Conservation (phyloP, 2,329 filamentous ascomycete genomes). For the Berkeleyomyces rouxiae region DNA sequence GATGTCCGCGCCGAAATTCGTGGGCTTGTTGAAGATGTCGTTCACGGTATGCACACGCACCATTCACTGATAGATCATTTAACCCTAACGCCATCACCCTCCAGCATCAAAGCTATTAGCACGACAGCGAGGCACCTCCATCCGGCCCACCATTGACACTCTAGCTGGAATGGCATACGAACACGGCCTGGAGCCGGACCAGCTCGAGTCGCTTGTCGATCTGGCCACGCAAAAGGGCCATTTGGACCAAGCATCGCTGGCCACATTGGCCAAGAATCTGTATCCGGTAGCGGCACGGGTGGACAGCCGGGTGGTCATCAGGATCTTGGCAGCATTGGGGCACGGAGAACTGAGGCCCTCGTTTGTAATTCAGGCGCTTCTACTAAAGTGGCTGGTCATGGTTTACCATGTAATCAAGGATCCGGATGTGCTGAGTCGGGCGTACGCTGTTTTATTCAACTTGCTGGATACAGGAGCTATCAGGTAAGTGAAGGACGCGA, state of each 20-base stretch:
- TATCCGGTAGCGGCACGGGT: conserved; percentile 40
- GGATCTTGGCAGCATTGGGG: conserved; percentile 56
- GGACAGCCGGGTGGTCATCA: conserved; percentile 37
- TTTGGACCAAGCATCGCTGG: conserved; percentile 60
- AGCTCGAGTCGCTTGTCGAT: conserved; percentile 46
- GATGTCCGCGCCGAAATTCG: conserved; percentile 20
- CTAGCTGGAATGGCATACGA: conserved; percentile 49
- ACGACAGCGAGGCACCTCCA: conserved; percentile 46
- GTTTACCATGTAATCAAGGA: conserved; percentile 56
- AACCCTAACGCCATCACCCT: neutral
- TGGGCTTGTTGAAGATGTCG: conserved; percentile 23
- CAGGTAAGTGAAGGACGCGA: conserved; percentile 28
- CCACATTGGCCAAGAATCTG: conserved; percentile 52
- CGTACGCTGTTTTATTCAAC: conserved; percentile 66
- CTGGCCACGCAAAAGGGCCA: conserved; percentile 49
- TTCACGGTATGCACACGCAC: conserved; percentile 16
- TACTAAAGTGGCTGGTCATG: conserved; percentile 66
- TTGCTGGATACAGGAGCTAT: conserved; percentile 66
- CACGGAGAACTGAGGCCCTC: conserved; percentile 62
- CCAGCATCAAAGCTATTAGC: conserved; percentile 43
- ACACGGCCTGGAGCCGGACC: conserved; percentile 44
- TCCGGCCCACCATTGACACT: conserved; percentile 47
- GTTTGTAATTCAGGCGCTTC: conserved; percentile 48
- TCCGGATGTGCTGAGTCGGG: conserved; percentile 43
- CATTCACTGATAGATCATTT: conserved; percentile 2